phyloP scores from a whole-genome alignment of 805 yeast genomes.

The Nakazawaea laoshanensis region DNA sequence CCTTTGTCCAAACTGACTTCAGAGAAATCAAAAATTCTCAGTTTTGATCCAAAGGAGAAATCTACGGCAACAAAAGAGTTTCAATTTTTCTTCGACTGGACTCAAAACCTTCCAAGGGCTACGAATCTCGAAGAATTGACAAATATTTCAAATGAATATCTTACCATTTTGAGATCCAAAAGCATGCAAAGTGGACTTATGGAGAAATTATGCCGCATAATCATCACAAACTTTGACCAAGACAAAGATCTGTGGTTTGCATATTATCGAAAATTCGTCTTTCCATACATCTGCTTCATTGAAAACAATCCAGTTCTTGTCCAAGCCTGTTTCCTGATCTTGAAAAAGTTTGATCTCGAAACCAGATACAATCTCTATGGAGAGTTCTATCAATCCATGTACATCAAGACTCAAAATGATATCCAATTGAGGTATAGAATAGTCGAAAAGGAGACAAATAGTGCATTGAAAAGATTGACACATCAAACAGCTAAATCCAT shows the following conservation, averaged over 20 bases:
- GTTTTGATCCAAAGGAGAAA: constrained; percentile 3
- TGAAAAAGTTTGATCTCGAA: constrained; percentile 48
- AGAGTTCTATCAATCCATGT: constrained; percentile 48
- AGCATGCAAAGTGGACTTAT: constrained; percentile 40
- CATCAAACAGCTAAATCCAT: constrained; percentile 67
- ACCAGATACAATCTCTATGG: constrained; percentile 74
- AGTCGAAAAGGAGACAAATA: constrained; percentile 75
- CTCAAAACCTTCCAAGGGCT: constrained; percentile 26
- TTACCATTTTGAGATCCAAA: constrained; percentile 48
- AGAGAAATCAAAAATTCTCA: constrained; percentile 13
- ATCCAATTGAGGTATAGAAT: constrained; percentile 52
- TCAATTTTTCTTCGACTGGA: constrained; percentile 47
- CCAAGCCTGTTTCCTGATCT: constrained; percentile 48
- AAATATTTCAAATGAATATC: constrained; percentile 34
- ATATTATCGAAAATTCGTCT: constrained; percentile 54
- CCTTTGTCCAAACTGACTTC: constrained; percentile 17
- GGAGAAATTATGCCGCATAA: constrained; percentile 51
- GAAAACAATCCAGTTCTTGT: constrained; percentile 51
- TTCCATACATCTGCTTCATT: constrained; percentile 51
- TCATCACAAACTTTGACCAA: constrained; percentile 30
- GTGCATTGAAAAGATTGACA: constrained; percentile 70
- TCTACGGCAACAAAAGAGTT: constrained; percentile 12
- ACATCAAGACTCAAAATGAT: constrained; percentile 45
- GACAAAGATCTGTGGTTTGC: constrained; percentile 40
- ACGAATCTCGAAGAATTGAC: constrained; percentile 34